phyloP scores from a whole-genome alignment of 345 rosid genomes.

The Salix arbutifolia region DNA sequence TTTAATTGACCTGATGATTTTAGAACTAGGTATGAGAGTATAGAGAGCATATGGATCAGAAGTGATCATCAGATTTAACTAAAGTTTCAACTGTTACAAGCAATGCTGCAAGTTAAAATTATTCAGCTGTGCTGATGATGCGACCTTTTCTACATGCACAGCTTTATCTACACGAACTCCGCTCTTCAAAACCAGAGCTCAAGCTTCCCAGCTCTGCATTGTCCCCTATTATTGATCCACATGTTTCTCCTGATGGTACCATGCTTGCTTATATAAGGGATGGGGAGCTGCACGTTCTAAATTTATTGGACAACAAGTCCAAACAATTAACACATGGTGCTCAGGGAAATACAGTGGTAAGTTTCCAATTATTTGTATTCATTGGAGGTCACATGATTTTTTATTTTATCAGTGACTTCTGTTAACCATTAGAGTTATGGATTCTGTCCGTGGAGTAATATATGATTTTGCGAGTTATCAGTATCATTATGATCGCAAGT shows the following conservation, averaged over 20 bases:
- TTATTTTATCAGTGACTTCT: neutral
- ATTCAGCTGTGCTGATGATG: conserved; percentile 1
- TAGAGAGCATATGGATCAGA: neutral
- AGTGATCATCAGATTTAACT: neutral
- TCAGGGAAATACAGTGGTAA: conserved; percentile 55
- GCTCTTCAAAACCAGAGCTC: conserved; percentile 63
- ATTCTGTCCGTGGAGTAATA: neutral
- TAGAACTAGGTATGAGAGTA: neutral
- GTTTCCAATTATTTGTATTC: conserved; percentile 14
- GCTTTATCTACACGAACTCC: conserved; percentile 80
- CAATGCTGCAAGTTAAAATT: neutral
- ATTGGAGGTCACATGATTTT: neutral
- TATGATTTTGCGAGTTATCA: neutral
- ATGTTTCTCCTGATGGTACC: conserved; percentile 79
- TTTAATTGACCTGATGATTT: neutral
- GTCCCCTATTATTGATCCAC: conserved; percentile 79
- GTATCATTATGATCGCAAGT: neutral
- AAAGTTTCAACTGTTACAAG: no score
- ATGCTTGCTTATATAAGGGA: conserved; percentile 72
- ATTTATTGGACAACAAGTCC: conserved; percentile 49
- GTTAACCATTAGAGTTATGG: neutral
- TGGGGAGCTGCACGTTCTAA: conserved; percentile 64
- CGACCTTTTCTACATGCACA: conserved; percentile 24
- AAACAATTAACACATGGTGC: conserved; percentile 71
- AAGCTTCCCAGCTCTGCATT: conserved; percentile 54